Evolutionary conservation across 306 rosid species (phyloP), one percentile per base, ranked within the genome.

Genomic region (Vigna reflexopilosa): DNA sequence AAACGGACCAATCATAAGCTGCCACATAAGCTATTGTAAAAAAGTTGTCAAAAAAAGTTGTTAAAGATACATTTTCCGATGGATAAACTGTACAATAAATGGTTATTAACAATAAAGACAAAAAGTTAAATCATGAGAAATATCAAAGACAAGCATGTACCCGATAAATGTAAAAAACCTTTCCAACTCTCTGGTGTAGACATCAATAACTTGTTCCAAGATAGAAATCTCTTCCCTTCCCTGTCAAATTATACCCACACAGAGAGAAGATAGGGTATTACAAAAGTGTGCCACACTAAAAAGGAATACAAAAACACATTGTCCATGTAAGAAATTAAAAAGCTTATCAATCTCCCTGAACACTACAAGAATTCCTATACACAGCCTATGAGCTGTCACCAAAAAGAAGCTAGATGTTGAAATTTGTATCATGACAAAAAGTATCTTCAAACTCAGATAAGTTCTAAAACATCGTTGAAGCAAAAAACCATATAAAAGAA

Each of bases 111-210:
- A 42, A 62, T 44, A 51, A 34, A 45, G 16, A 48, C 52, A 11
- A 8, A 58, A 52, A 19, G 22, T 48, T 55, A 52, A 55, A 77
- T 40, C 24, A 85, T 77, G 42, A 81, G 65, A 58, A 69, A 42
- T 51, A 75, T 82, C 36, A 79, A 34, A 51, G 65, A 34, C 1
- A 8, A 62, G 50, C 72, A 81, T 67, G 26, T 88, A 95, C 98
- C 98, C 83, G 72, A 93, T 87, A 72, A 95, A 95, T 45, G 70
- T 83, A 45, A 92, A 73, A 84, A 92, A 92, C 89, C 98, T 88
- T 85, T 84, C 89, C 77, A 92, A 87, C 84, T 95, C 98, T 55
- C 64, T 68, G 75, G 93, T 49, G 76, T 92, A 95, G 83, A 93
- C 88, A 71, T 89, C 88, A 81, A 89, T 85, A 83, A 96, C 93